phyloP scores from a whole-genome alignment of 2,329 filamentous ascomycete species.

The Aspergillus hiratsukae region DNA sequence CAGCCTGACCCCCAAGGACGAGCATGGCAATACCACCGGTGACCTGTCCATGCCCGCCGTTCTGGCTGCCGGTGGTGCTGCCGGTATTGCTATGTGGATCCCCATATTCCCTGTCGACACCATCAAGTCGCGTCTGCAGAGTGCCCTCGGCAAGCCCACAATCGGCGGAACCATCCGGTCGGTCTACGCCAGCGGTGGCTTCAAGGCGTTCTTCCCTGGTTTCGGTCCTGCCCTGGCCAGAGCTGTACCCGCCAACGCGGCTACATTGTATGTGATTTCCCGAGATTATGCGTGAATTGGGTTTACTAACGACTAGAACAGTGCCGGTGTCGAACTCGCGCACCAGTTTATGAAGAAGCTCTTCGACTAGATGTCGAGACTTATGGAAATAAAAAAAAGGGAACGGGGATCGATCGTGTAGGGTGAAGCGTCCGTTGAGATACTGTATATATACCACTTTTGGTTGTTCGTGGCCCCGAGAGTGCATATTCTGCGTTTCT shows the following conservation, averaged over 20 bases:
- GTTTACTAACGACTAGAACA: slow-evolving; percentile 17
- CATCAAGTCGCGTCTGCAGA: slow-evolving; percentile 90
- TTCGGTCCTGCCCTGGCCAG: slow-evolving; percentile 88
- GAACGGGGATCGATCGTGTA: slow-evolving; percentile 4
- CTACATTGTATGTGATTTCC: slow-evolving; percentile 63
- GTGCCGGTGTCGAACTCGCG: slow-evolving; percentile 47
- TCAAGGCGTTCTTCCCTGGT: slow-evolving; percentile 94
- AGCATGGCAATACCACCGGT: slow-evolving; percentile 66
- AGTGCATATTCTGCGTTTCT: slow-evolving; percentile 4
- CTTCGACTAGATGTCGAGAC: slow-evolving; percentile 27
- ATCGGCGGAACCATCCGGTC: slow-evolving; percentile 74
- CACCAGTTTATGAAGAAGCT: slow-evolving; percentile 48
- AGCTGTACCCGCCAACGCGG: slow-evolving; percentile 93
- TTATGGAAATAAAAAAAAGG: slow-evolving; percentile 2
- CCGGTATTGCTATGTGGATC: slow-evolving; percentile 98
- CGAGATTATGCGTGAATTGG: neutral
- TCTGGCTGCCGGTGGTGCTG: slow-evolving; percentile 79
- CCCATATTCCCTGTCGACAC: slow-evolving; percentile 97
- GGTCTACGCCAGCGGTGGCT: slow-evolving; percentile 76
- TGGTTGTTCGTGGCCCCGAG: neutral
- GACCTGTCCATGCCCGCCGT: slow-evolving; percentile 77
- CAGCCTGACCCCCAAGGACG: slow-evolving; percentile 75
- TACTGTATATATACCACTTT: neutral
- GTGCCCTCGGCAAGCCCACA: slow-evolving; percentile 77
- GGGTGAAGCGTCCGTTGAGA: neutral